Percentiles rank a stretch among this genome's conserved stretches.
These are phyloP conservation scores for Calocybe indica DNA, from an alignment of 768 basidiomycete genomes.

Conservation along the genomic window DNA sequence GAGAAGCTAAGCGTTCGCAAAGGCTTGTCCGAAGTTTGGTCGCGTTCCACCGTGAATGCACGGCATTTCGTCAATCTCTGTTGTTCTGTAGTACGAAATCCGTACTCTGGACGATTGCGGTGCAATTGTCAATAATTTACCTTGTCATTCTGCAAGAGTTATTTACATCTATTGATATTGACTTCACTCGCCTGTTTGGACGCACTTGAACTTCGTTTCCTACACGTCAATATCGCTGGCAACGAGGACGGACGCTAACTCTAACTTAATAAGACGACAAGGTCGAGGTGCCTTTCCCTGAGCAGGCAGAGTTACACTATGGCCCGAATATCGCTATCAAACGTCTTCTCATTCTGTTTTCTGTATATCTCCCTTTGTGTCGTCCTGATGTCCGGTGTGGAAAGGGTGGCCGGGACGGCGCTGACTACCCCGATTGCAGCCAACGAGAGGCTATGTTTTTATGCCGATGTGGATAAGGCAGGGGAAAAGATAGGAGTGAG, in stretches of 20 bases:
- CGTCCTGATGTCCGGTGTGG: constrained; percentile 28
- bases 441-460: constrained; percentile 88
- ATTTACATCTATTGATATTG: too few species aligned
- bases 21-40: too few species aligned
- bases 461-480: constrained; percentile 92
- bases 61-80: too few species aligned
- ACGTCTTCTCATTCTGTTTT: constrained; percentile 10
- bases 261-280: background rate
- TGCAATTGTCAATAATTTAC: too few species aligned
- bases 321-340: constrained; percentile 19
- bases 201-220: constrained; percentile 9
- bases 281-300: constrained; percentile 5
- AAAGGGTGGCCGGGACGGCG: constrained; percentile 47
- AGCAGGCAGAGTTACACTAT: background rate
- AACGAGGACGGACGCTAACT: background rate
- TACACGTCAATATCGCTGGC: constrained; percentile 5
- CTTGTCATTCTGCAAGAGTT: too few species aligned
- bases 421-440: constrained; percentile 75
- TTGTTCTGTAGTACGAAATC: background rate
- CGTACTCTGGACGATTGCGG: background rate
- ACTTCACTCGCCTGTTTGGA: constrained; percentile 1
- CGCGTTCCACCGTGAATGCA: too few species aligned
- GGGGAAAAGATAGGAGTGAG: constrained; percentile 87
- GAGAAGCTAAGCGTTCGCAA: too few species aligned
- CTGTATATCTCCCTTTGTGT: constrained; percentile 19